A percentile compares a stretch with the other conserved stretches of the same genome.
Evolutionary conservation across 2,329 filamentous ascomycete species (phyloP).

Genomic region (Akanthomyces uredinophilus): DNA sequence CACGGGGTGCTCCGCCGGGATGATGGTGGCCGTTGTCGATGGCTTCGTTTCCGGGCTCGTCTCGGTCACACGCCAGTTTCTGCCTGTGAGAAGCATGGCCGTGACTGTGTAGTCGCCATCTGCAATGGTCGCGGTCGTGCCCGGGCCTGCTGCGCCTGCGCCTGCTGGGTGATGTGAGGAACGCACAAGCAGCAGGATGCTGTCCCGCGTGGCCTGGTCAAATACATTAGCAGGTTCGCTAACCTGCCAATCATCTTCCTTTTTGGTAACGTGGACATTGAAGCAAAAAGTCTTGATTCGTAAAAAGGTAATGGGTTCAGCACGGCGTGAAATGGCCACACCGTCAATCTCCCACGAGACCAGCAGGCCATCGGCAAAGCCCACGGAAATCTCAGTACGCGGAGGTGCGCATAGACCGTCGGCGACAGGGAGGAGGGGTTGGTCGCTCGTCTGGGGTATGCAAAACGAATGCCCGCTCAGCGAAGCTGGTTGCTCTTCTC

Average conservation of each 20-base stretch:
- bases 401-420: slow-evolving; percentile 28
- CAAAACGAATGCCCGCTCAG: slow-evolving; percentile 20
- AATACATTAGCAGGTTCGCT: background rate
- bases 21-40: background rate
- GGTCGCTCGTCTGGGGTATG: slow-evolving; percentile 27
- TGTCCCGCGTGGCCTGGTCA: slow-evolving; percentile 1
- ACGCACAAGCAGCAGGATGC: background rate
- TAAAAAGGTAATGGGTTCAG: slow-evolving; percentile 26
- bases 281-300: slow-evolving; percentile 32
- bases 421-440: slow-evolving; percentile 23
- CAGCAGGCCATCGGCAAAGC: slow-evolving; percentile 29
- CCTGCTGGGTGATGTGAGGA: background rate
- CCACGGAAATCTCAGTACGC: slow-evolving; percentile 29
- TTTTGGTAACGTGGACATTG: slow-evolving; percentile 23
- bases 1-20: background rate
- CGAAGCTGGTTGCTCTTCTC: slow-evolving; percentile 19
- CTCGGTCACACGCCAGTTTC: slow-evolving; percentile 2
- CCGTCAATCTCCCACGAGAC: slow-evolving; percentile 33
- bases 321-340: slow-evolving; percentile 26
- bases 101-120: background rate
- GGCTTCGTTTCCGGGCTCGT: background rate
- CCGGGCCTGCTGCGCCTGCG: background rate
- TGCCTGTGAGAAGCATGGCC: slow-evolving; percentile 8
- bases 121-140: background rate
- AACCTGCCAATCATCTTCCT: background rate